These are phyloP conservation scores for Rhizopus stolonifer DNA, from an alignment of 371 early-diverging fungal genomes.

Conservation along the genomic window DNA sequence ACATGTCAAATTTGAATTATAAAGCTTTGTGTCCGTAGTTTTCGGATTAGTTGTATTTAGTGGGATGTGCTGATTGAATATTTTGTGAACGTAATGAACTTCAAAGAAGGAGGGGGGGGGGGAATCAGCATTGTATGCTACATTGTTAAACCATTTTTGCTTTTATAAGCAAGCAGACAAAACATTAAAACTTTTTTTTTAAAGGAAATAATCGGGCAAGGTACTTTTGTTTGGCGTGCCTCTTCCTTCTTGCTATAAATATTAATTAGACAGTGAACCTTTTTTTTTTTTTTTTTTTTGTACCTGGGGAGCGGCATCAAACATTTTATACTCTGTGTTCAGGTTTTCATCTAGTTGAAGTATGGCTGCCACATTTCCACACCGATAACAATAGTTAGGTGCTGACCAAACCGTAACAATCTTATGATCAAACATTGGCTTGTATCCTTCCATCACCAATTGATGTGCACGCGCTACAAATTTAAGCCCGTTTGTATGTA, in stretches of 20 bases:
- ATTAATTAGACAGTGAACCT: neutral
- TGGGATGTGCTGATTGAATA: too few species aligned
- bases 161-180: too few species aligned
- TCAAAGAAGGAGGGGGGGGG: too few species aligned
- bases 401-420: constrained; percentile 99
- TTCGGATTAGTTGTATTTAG: too few species aligned
- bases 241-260: constrained; percentile 67
- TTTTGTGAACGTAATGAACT: too few species aligned
- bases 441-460: constrained; percentile 98
- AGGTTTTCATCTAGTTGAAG: constrained; percentile 94
- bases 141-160: too few species aligned
- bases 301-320: constrained; percentile 83
- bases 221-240: constrained; percentile 77
- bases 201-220: constrained; percentile 92
- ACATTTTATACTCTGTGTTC: constrained; percentile 79
- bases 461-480: constrained; percentile 98
- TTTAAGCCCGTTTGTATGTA: constrained; percentile 87
- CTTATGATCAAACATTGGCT: constrained; percentile 91
- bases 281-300: neutral
- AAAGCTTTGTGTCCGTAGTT: too few species aligned
- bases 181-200: constrained; percentile 31
- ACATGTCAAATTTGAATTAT: too few species aligned
- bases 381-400: constrained; percentile 99
- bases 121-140: too few species aligned
- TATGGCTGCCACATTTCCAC: constrained; percentile 99